These are phyloP conservation scores for Leccinum truebloodii DNA, from an alignment of 768 basidiomycete species.

Conservation along the genomic window DNA sequence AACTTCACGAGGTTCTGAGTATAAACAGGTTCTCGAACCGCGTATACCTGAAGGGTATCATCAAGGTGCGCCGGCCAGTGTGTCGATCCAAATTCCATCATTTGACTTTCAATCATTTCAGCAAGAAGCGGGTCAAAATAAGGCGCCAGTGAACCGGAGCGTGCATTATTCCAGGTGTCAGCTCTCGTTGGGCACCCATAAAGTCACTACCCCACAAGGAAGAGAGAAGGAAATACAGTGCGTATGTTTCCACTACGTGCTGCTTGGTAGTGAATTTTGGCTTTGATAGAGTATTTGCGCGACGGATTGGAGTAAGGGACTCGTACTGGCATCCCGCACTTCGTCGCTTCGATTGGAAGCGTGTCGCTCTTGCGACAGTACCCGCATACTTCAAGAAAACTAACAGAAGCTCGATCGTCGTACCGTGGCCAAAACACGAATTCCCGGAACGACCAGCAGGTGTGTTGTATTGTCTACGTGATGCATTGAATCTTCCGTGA, in stretches of 20 bases:
- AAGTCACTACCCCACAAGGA: conserved; percentile 36
- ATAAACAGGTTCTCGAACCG: conserved; percentile 74
- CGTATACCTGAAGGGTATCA: conserved; percentile 54
- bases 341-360: conserved; percentile 69
- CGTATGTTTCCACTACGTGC: conserved; percentile 22
- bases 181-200: conserved; percentile 65
- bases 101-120: conserved; percentile 4
- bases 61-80: conserved; percentile 27
- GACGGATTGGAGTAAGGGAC: conserved; percentile 60
- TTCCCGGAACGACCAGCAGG: conserved; percentile 39
- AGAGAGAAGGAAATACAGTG: conserved; percentile 45
- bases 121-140: conserved; percentile 25
- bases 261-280: conserved; percentile 1
- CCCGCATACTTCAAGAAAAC: conserved; percentile 51
- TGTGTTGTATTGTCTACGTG: conserved; percentile 5
- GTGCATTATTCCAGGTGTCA: conserved; percentile 83
- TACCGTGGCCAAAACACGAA: conserved; percentile 71
- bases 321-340: conserved; percentile 58
- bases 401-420: conserved; percentile 36
- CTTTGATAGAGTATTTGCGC: conserved; percentile 68
- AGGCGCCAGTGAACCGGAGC: conserved; percentile 30
- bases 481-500: conserved; percentile 7
- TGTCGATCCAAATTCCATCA: not conserved
- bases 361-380: conserved; percentile 64
- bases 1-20: conserved; percentile 68